Conservation (phyloP, 805 yeast species). For the Candida stauntonica region DNA sequence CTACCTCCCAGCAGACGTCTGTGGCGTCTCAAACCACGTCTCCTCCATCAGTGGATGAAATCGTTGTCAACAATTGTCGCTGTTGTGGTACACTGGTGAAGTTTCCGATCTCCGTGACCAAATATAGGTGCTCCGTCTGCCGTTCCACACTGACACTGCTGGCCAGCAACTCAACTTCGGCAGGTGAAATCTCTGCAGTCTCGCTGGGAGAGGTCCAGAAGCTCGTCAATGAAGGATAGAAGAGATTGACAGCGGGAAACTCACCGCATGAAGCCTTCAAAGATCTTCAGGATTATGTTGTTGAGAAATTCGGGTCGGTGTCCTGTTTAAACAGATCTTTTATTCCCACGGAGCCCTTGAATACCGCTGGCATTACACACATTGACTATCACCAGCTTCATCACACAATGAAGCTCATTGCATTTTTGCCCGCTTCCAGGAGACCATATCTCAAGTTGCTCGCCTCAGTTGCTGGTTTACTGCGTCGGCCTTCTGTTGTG, state of each 20-base stretch:
- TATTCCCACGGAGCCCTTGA: conserved; percentile 19
- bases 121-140: conserved; percentile 61
- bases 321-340: conserved; percentile 54
- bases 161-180: neutral
- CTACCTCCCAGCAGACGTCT: too few species aligned
- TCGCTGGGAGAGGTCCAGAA: conserved; percentile 3
- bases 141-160: conserved; percentile 35
- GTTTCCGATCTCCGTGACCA: conserved; percentile 32
- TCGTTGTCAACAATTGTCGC: conserved; percentile 29
- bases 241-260: neutral
- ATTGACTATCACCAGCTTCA: conserved; percentile 46
- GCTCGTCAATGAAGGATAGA: conserved; percentile 7
- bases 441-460: conserved; percentile 57
- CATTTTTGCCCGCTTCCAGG: conserved; percentile 49
- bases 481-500: conserved; percentile 44
- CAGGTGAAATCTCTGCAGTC: too few species aligned
- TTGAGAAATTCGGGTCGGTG: conserved; percentile 43
- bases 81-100: conserved; percentile 45
- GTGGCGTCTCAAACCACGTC: neutral
- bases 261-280: conserved; percentile 33
- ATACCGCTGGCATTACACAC: conserved; percentile 31
- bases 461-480: conserved; percentile 43
- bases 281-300: conserved; percentile 48
- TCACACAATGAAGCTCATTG: conserved; percentile 41
- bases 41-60: neutral